Conservation (phyloP, 208 protist genomes). For the Acanthamoeba pearcei region DNA sequence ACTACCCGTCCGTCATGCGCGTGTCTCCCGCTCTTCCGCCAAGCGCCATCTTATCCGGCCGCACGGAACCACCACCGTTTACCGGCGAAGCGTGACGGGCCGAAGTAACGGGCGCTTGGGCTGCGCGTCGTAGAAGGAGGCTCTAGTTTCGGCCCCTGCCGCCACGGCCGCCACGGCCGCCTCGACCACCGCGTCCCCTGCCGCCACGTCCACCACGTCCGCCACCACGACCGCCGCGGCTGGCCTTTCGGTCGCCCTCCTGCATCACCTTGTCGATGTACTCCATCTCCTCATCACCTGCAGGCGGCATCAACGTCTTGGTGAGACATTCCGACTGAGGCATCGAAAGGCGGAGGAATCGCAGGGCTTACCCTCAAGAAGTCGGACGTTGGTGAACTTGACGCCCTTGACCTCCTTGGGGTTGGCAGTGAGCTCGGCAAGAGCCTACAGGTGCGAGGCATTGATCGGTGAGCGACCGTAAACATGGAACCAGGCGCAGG, state of each 20-base stretch:
- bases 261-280: slow-evolving; percentile 18
- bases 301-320: neutral
- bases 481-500: no score
- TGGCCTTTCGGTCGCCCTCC: slow-evolving; percentile 2
- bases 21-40: neutral
- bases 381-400: slow-evolving; percentile 21
- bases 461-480: no score
- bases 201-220: neutral
- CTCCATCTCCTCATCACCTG: slow-evolving; percentile 37
- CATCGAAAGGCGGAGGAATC: neutral
- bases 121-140: neutral
- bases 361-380: neutral
- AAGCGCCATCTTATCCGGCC: neutral
- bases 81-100: neutral
- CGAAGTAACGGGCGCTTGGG: neutral
- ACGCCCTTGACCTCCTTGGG: slow-evolving; percentile 53
- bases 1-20: neutral
- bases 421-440: neutral
- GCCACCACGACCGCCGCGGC: neutral
- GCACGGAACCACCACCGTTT: neutral
- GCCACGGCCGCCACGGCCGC: neutral
- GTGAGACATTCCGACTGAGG: neutral
- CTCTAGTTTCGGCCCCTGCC: slow-evolving; percentile 9
- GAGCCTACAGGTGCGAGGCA: neutral
- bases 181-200: neutral